Conservation (phyloP, 805 yeast species). For the Groenewaldozyma tartarivorans region DNA sequence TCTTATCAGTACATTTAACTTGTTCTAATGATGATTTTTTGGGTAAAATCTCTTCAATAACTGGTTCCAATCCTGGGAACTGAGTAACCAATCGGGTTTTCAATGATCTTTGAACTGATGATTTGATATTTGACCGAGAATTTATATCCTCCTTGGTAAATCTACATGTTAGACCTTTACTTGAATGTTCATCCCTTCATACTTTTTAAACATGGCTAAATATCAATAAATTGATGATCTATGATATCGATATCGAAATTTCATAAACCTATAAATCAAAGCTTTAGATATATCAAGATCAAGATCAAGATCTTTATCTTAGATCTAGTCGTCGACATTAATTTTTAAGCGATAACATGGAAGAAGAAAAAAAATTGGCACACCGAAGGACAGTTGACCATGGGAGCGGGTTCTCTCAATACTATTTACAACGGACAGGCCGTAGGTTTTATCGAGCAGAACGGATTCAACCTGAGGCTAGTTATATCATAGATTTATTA, state of each 20-base stretch:
- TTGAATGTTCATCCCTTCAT: too few species aligned
- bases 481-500: slow-evolving; percentile 46
- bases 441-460: slow-evolving; percentile 18
- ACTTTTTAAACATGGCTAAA: slow-evolving; percentile 6
- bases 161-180: too few species aligned
- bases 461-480: slow-evolving; percentile 54
- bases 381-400: slow-evolving; percentile 69
- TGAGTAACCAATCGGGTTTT: slow-evolving; percentile 63
- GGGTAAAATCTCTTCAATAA: slow-evolving; percentile 75
- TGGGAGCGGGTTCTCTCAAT: slow-evolving; percentile 63
- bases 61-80: slow-evolving; percentile 65
- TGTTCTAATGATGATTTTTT: slow-evolving; percentile 75
- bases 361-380: slow-evolving; percentile 17
- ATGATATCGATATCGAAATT: too few species aligned
- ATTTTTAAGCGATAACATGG: too few species aligned
- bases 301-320: too few species aligned
- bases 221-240: too few species aligned
- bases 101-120: slow-evolving; percentile 88
- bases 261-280: too few species aligned
- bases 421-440: slow-evolving; percentile 38
- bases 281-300: too few species aligned
- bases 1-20: slow-evolving; percentile 83
- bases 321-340: too few species aligned
- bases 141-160: slow-evolving; percentile 82
- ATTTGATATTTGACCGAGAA: slow-evolving; percentile 82